These are phyloP conservation scores for Hansenula sp. DNA, from an alignment of 1,139 yeast species.

Conservation along the genomic window DNA sequence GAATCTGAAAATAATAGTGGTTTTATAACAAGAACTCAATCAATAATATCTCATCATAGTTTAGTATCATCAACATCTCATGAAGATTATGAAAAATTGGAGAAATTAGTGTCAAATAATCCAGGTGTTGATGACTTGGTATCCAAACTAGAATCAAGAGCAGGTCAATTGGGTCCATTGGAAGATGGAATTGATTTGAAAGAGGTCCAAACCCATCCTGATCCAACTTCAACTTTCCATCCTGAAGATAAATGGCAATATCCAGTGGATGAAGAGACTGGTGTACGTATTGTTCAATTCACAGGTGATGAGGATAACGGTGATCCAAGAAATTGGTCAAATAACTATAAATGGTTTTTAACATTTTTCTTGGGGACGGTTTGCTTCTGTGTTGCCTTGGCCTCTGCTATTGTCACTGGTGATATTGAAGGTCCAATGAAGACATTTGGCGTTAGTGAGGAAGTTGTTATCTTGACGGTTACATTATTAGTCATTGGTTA, in stretches of 20 bases:
- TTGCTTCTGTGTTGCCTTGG: constrained; percentile 58
- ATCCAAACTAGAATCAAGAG: constrained; percentile 23
- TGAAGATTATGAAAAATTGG: neutral
- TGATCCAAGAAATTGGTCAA: constrained; percentile 55
- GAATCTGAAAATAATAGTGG: neutral
- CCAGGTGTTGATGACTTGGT: constrained; percentile 35
- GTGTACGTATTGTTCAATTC: constrained; percentile 56
- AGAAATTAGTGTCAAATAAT: constrained; percentile 29
- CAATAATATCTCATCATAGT: neutral
- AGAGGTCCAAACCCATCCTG: constrained; percentile 26
- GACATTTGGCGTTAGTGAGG: constrained; percentile 47
- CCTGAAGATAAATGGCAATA: constrained; percentile 56
- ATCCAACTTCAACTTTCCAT: constrained; percentile 27
- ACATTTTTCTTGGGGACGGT: constrained; percentile 48
- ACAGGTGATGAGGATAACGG: constrained; percentile 43
- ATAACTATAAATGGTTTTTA: constrained; percentile 47
- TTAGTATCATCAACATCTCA: neutral
- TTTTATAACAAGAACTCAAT: neutral
- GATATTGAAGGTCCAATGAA: constrained; percentile 50
- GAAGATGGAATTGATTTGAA: constrained; percentile 50
- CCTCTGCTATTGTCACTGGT: constrained; percentile 61
- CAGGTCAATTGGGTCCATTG: constrained; percentile 48
- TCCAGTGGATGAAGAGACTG: constrained; percentile 52
- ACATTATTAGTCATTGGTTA: constrained; percentile 66
- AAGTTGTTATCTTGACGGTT: constrained; percentile 54